Evolutionary conservation across 75 land plant species (phyloP), one percentile per base, ranked within the genome.

Genomic region (Selaginella tamariscina): DNA sequence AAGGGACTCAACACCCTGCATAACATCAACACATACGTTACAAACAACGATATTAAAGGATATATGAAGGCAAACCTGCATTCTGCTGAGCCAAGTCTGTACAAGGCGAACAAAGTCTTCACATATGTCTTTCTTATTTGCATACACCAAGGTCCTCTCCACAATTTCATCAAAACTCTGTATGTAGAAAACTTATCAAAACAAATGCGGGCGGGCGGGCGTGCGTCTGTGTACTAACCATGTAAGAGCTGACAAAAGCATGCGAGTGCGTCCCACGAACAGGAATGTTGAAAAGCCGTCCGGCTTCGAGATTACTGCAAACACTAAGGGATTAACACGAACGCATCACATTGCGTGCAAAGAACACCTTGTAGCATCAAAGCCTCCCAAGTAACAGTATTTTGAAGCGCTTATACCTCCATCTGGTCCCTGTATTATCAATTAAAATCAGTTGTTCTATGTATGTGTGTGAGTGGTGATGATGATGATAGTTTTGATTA

Each of bases 181-280:
- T 23, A 59, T n/a, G n/a, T n/a, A n/a, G n/a, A n/a, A n/a, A n/a
- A n/a, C n/a, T n/a, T n/a, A n/a, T n/a, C 49, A 39, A 39, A 39
- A 39, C 49, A 39, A 39, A 39, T 39, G 49, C 49, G 49, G 15
- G 15, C 11, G 49, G 49, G 49, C 15, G 5, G 5, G 11, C 15
- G 15, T 39, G 15, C 49, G 15, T 5, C 49, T 5, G 49, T 39
- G 15, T n/a, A 74, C 86, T 54, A 39, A 84, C 97, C 97, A 81
- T 89, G 68, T 79, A 92, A 60, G 98, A 84, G 82, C 88, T 89
- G 33, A 92, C 86, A 78, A 89, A 92, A 0, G 98, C 95, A 77
- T 92, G 98, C 24, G 98, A 92, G 72, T 92, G 98, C 55, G 98
- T 92, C 68, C 98, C 98, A 64, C 86, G 90, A 71, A 92, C 85